Conservation (phyloP, 345 rosid genomes). For the Cardamine chenopodiifolia region DNA sequence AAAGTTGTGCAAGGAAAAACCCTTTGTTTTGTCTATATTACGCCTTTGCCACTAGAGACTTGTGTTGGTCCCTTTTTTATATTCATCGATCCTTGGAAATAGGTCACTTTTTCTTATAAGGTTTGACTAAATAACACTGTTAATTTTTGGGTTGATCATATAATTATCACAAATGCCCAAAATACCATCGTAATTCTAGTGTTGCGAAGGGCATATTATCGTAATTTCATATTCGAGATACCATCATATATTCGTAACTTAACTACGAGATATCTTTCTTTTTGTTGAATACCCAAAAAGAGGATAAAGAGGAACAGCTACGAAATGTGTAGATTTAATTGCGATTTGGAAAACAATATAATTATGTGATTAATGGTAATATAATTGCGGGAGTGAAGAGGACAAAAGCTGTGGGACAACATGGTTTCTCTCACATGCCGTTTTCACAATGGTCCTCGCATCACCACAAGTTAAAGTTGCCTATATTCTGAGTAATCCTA, state of each 20-base stretch:
- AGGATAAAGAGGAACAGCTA: neutral
- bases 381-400: constrained; percentile 21
- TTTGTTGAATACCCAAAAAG: neutral
- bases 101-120: constrained; percentile 19
- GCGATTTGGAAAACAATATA: neutral
- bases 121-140: constrained; percentile 26
- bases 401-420: constrained; percentile 38
- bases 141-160: neutral
- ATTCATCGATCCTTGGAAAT: constrained; percentile 32
- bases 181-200: neutral
- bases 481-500: constrained; percentile 19
- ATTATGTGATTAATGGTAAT: neutral
- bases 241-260: neutral
- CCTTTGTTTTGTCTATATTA: constrained; percentile 17
- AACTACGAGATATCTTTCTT: neutral
- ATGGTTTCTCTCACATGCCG: constrained; percentile 38
- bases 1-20: constrained; percentile 19
- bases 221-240: neutral
- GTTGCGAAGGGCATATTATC: too few relatives aligned
- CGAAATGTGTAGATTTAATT: neutral
- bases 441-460: constrained; percentile 24
- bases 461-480: constrained; percentile 14
- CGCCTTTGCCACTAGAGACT: constrained; percentile 27
- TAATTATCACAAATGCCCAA: neutral
- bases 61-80: constrained; percentile 31